Conservation (phyloP, 768 basidiomycete species). For the Trametes coccinea region DNA sequence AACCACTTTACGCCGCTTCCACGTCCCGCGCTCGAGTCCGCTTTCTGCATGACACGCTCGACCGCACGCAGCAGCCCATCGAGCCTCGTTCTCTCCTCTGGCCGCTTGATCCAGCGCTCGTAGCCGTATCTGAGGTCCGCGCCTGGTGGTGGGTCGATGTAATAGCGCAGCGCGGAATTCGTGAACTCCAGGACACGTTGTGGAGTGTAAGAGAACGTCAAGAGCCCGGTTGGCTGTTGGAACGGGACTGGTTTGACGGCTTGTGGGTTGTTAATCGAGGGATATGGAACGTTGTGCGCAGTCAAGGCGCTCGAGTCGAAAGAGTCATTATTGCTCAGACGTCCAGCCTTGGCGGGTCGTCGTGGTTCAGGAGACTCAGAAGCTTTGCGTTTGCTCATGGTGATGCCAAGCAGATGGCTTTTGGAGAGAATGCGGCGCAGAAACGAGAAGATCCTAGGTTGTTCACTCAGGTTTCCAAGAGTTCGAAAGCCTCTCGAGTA, state of each 20-base stretch:
- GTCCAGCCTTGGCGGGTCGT: not conserved
- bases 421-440: too few relatives aligned
- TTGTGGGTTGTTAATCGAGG: slow-evolving; percentile 11
- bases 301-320: not conserved
- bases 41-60: slow-evolving; percentile 41
- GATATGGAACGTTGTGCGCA: slow-evolving; percentile 22
- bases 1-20: slow-evolving; percentile 33
- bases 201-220: slow-evolving; percentile 72
- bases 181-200: slow-evolving; percentile 58
- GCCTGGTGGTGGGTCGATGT: slow-evolving; percentile 60
- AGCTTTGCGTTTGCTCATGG: not conserved
- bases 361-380: not conserved
- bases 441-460: too few relatives aligned
- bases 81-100: slow-evolving; percentile 65
- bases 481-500: too few relatives aligned
- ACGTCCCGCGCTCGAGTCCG: slow-evolving; percentile 31
- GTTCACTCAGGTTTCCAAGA: too few relatives aligned
- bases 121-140: slow-evolving; percentile 73
- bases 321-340: not conserved
- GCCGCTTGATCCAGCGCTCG: slow-evolving; percentile 66
- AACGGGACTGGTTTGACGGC: slow-evolving; percentile 42
- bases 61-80: slow-evolving; percentile 67
- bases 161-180: slow-evolving; percentile 72
- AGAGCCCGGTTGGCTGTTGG: slow-evolving; percentile 67
- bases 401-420: not conserved